Conservation (phyloP, 1,284 basidiomycete species). For the Trichosporon coremiiforme region DNA sequence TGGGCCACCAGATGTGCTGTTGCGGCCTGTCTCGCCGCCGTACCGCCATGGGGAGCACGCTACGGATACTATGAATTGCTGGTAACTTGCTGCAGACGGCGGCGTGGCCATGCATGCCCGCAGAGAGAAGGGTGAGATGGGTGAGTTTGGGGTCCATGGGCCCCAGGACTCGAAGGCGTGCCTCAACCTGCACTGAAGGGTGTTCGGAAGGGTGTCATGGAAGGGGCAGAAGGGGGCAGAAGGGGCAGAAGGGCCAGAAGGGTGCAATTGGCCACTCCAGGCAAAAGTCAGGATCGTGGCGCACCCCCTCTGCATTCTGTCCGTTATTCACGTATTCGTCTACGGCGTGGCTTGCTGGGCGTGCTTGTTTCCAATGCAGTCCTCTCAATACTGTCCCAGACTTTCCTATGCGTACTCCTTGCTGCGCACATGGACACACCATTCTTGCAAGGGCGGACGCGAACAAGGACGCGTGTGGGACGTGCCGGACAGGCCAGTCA, state of each 20-base stretch:
- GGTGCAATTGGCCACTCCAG: too few species aligned
- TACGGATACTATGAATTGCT: not conserved
- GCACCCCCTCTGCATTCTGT: not conserved
- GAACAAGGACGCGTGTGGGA: not conserved
- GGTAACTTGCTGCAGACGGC: not conserved
- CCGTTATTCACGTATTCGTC: too few species aligned
- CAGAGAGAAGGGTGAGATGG: not conserved
- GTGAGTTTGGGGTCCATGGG: conserved; percentile 4
- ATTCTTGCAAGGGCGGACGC: not conserved
- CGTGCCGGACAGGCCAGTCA: not conserved
- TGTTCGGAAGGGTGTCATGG: too few species aligned
- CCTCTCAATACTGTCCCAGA: not conserved
- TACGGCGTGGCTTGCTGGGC: not conserved
- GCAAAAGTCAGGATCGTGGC: not conserved
- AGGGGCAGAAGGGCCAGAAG: not conserved
- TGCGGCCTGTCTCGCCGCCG: too few species aligned
- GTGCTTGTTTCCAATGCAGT: not conserved
- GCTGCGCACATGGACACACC: not conserved
- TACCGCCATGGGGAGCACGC: too few species aligned
- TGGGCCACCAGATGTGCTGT: too few species aligned
- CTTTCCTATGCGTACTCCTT: not conserved
- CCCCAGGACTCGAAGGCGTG: not conserved
- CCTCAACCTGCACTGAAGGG: not conserved
- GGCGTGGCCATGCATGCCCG: not conserved
- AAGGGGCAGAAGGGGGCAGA: not conserved